Conservation (phyloP, 169 alveolate species). For the Plasmodium knowlesi region DNA sequence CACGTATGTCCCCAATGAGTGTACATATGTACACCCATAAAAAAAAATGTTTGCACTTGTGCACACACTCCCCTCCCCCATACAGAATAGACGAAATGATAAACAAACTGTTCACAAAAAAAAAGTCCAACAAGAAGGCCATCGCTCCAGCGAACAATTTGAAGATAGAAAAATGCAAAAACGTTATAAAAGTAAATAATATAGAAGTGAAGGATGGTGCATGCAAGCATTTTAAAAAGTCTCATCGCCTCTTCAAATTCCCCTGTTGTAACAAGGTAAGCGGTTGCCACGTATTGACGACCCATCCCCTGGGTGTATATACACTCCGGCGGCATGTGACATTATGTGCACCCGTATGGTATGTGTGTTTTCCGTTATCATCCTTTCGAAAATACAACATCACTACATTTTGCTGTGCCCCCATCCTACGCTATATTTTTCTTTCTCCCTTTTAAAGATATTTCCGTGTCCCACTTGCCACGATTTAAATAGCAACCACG, state of each 20-base stretch:
- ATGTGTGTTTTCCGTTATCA: background rate
- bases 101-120: constrained; percentile 55
- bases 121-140: constrained; percentile 26
- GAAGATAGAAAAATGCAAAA: constrained; percentile 62
- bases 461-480: constrained; percentile 82
- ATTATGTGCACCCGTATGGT: background rate
- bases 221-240: constrained; percentile 79
- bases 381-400: background rate
- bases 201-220: constrained; percentile 77
- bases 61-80: background rate
- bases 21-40: background rate
- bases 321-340: background rate
- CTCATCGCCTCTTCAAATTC: constrained; percentile 77
- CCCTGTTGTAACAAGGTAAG: constrained; percentile 81
- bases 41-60: background rate
- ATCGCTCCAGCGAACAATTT: constrained; percentile 32
- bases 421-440: background rate
- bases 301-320: background rate
- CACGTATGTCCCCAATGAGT: background rate
- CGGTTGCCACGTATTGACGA: background rate
- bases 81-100: constrained; percentile 70
- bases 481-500: constrained; percentile 79
- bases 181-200: constrained; percentile 64
- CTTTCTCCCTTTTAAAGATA: constrained; percentile 17
- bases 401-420: background rate